Conservation (phyloP, 208 protist species). For the Novymonas esmeraldas region DNA sequence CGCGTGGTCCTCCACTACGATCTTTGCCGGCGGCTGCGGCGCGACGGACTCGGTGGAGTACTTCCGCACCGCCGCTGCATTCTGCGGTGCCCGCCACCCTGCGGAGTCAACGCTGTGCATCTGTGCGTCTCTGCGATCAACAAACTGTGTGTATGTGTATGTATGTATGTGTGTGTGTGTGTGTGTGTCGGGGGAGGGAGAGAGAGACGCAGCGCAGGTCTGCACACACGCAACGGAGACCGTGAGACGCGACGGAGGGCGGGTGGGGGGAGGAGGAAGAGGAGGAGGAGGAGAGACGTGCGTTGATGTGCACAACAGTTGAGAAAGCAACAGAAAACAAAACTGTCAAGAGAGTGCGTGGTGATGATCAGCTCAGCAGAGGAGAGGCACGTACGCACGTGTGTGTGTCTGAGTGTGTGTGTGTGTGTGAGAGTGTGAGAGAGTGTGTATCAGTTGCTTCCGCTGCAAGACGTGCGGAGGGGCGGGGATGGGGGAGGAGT, state of each 20-base stretch:
- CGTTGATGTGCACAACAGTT: neutral
- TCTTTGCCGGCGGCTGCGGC: constrained; percentile 54
- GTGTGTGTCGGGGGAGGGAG: too few species aligned
- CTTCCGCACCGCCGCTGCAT: constrained; percentile 16
- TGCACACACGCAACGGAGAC: too few species aligned
- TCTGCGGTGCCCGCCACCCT: constrained; percentile 20
- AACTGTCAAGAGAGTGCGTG: neutral
- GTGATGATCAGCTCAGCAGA: too few species aligned
- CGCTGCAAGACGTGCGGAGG: neutral
- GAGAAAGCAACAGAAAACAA: neutral
- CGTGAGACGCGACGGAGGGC: too few species aligned
- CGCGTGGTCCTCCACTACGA: constrained; percentile 71
- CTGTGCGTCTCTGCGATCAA: neutral
- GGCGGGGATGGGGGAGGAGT: neutral
- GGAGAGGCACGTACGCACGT: too few species aligned
- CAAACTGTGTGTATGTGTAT: too few species aligned
- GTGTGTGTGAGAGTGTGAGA: neutral
- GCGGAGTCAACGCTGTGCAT: constrained; percentile 1
- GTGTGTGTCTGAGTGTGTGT: neutral
- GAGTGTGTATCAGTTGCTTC: neutral
- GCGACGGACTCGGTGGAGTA: constrained; percentile 12
- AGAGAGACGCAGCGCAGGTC: too few species aligned
- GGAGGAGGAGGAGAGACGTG: neutral
- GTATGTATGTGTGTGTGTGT: too few species aligned
- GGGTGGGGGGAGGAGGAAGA: neutral